Evolutionary conservation across 2,329 filamentous ascomycete species (phyloP), one percentile per base, ranked within the genome.

Genomic region (Penicillium sp.): DNA sequence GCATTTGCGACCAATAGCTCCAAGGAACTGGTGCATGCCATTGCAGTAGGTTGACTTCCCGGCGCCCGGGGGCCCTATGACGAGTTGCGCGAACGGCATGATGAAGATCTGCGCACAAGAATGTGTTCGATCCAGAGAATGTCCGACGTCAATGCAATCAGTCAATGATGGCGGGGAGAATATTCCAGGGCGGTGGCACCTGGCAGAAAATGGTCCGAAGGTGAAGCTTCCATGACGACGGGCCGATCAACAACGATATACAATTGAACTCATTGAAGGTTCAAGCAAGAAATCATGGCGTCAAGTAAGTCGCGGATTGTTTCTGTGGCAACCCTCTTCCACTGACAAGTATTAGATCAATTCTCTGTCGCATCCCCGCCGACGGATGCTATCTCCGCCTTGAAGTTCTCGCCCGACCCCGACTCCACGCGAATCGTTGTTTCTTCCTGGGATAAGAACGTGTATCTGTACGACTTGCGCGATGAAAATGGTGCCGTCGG

Each of bases 1-100:
- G 75, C 88, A 95, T 70, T 94, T 90, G 49, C 93, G 85, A 53
- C 90, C 89, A 66, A 98, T 95, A 56, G 93, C 91, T 57, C 85
- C 85, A 78, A 97, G 85, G 74, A 98, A 98, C 73, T 98, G 93
- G 65, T 96, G 88, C 87, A 98, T 95, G 66, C 93, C 93, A 82
- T 97, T 88, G 76, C 91, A 97, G 69, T 95, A 96, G 7, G 93
- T 98, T 57, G 89, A 96, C 74, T 98, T 98, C 53, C 93, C 93
- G 26, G 89, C 83, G 62, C 93, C 93, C 6, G 93, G 93, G 58
- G 90, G 91, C 15, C 93, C 93, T 61, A 95, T 83, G 33, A 95
- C 83, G 38, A 96, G 82, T 73, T 95, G 87, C n/a, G 75, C 77
- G 51, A 81, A 80, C 6, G 77, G 77, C 77, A 80, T 79, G 34